phyloP scores from a whole-genome alignment of 306 rosid species.

The Psophocarpus tetragonolobus region DNA sequence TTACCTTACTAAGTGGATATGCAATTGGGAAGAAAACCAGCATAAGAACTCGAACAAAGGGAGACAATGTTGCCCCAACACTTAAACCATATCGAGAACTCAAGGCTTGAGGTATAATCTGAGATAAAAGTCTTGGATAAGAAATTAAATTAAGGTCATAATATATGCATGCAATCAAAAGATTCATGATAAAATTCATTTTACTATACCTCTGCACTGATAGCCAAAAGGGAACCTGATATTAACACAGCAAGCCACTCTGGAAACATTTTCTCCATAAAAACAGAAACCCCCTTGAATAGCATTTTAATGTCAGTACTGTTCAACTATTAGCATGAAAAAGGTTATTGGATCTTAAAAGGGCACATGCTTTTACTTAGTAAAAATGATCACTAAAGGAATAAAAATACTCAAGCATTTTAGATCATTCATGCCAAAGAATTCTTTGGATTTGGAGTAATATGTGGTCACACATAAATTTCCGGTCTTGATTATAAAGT shows the following conservation, averaged over 20 bases:
- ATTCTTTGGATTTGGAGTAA: neutral
- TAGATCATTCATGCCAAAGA: constrained; percentile 1
- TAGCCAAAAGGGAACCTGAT: constrained; percentile 23
- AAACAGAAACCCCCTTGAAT: constrained; percentile 37
- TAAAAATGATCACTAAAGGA: neutral
- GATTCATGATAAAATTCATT: neutral
- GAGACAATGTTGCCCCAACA: constrained; percentile 40
- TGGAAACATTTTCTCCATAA: constrained; percentile 43
- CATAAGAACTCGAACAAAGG: constrained; percentile 40
- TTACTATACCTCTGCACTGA: constrained; percentile 35
- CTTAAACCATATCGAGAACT: constrained; percentile 43
- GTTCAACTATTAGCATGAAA: neutral
- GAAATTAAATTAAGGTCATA: neutral
- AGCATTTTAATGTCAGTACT: neutral
- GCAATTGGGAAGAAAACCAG: constrained; percentile 63
- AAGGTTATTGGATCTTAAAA: neutral
- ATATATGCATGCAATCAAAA: neutral
- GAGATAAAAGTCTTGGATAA: constrained; percentile 13
- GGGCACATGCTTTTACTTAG: neutral
- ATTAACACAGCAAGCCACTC: constrained; percentile 29
- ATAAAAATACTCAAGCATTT: neutral
- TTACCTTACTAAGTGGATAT: constrained; percentile 73
- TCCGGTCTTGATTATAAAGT: neutral
- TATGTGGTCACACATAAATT: neutral
- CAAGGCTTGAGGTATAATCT: constrained; percentile 48